A percentile compares a stretch with the other conserved stretches of the same genome.
phyloP scores from a whole-genome alignment of 331 rosid genomes.

The Quercus phellos region DNA sequence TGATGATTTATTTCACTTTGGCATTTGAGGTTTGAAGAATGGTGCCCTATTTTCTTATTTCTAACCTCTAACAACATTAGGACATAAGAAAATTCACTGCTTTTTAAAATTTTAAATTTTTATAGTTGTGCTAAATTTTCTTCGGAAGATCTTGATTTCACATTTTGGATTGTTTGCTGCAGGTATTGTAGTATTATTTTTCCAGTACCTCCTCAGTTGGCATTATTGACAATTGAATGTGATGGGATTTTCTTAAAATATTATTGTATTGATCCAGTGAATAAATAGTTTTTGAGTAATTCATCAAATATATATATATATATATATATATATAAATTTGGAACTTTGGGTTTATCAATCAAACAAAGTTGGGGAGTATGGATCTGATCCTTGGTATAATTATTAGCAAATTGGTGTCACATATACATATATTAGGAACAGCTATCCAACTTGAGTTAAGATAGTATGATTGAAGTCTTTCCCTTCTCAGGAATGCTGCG shows the following conservation, averaged over 20 bases:
- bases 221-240: not conserved
- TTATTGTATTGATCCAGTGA: not conserved
- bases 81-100: conserved; percentile 3
- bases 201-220: not conserved
- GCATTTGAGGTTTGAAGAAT: not conserved
- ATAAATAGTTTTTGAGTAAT: not conserved
- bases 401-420: too few relatives aligned
- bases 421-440: too few relatives aligned
- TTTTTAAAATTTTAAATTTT: not conserved
- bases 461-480: not conserved
- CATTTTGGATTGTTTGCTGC: not conserved
- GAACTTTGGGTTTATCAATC: not conserved
- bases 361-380: not conserved
- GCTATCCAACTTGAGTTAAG: not conserved
- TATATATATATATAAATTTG: not conserved
- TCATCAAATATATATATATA: too few relatives aligned
- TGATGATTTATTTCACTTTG: not conserved
- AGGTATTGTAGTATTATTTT: not conserved
- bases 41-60: not conserved
- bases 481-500: not conserved
- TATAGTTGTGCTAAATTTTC: not conserved
- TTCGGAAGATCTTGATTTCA: conserved; percentile 1
- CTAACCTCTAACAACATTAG: conserved; percentile 3
- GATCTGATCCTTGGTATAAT: not conserved
- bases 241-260: not conserved